A percentile compares a stretch with the other conserved stretches of the same genome.
These are phyloP conservation scores for Herpomyces periplanetae DNA, from an alignment of 2,329 filamentous ascomycete genomes.

Conservation along the genomic window DNA sequence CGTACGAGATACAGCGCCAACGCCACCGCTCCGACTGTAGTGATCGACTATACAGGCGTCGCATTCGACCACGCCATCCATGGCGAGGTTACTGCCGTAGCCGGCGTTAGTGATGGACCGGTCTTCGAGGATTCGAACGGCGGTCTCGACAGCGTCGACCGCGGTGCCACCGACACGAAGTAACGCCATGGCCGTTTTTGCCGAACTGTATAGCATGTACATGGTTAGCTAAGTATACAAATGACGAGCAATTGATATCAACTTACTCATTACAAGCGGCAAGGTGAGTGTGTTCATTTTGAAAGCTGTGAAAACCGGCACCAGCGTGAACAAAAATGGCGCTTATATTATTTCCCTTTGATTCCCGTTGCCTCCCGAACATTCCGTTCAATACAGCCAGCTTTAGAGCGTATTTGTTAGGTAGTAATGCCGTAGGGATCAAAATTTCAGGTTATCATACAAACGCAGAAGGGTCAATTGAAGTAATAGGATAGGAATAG, in stretches of 20 bases:
- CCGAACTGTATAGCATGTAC: constrained; percentile 17
- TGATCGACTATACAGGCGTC: constrained; percentile 83
- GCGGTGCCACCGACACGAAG: constrained; percentile 39
- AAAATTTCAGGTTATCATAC: too few relatives aligned
- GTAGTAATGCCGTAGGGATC: too few relatives aligned
- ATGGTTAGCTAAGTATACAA: constrained; percentile 2
- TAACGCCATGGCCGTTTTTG: constrained; percentile 41
- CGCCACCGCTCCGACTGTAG: constrained; percentile 56
- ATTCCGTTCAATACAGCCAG: too few relatives aligned
- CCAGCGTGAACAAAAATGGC: constrained; percentile 88
- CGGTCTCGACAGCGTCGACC: constrained; percentile 56
- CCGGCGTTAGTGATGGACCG: constrained; percentile 86
- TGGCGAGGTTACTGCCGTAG: constrained; percentile 69
- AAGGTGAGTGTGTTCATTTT: constrained; percentile 52
- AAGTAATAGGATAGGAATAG: too few relatives aligned
- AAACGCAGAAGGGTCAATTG: too few relatives aligned
- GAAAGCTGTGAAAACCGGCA: constrained; percentile 57
- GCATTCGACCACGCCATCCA: constrained; percentile 66
- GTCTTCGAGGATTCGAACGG: constrained; percentile 57
- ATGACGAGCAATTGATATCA: constrained; percentile 2
- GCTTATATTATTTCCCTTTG: constrained; percentile 12
- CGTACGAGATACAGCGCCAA: constrained; percentile 59
- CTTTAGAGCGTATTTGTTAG: too few relatives aligned
- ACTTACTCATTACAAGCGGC: constrained; percentile 56
- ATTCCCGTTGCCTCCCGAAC: too few relatives aligned